Evolutionary conservation across 441 rosid genomes (phyloP).

Genomic region (Populus tomentosa): DNA sequence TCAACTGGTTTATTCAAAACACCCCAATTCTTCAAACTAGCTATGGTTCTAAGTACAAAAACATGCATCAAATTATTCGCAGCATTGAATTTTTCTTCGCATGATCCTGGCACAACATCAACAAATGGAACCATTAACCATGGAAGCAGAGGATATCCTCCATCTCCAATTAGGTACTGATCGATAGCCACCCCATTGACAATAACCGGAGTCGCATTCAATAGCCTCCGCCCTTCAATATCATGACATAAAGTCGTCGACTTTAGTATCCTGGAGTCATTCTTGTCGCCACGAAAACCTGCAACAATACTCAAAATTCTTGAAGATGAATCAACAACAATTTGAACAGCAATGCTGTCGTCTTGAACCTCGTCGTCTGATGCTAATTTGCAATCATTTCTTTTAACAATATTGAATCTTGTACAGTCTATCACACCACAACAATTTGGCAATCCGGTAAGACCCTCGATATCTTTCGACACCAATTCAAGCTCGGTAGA

Average conservation of each 20-base stretch:
- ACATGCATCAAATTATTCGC: constrained; percentile 27
- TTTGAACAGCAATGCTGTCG: constrained; percentile 34
- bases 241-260: constrained; percentile 48
- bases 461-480: constrained; percentile 33
- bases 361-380: not conserved
- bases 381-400: not conserved
- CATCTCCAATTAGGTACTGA: constrained; percentile 54
- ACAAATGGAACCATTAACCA: constrained; percentile 62
- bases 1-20: constrained; percentile 39
- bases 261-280: constrained; percentile 35
- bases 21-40: constrained; percentile 60
- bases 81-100: constrained; percentile 40
- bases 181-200: constrained; percentile 30
- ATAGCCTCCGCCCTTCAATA: constrained; percentile 33
- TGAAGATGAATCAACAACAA: constrained; percentile 56
- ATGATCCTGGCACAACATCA: constrained; percentile 31
- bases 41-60: constrained; percentile 35
- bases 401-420: constrained; percentile 13
- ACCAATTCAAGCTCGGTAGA: constrained; percentile 36
- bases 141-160: constrained; percentile 59
- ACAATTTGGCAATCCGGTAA: constrained; percentile 45
- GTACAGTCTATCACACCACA: constrained; percentile 45
- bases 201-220: constrained; percentile 28
- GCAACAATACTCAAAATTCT: constrained; percentile 51
- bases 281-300: constrained; percentile 49